Evolutionary conservation across 2,329 filamentous ascomycete genomes (phyloP).

Genomic region (Daldinia eschscholtzii): DNA sequence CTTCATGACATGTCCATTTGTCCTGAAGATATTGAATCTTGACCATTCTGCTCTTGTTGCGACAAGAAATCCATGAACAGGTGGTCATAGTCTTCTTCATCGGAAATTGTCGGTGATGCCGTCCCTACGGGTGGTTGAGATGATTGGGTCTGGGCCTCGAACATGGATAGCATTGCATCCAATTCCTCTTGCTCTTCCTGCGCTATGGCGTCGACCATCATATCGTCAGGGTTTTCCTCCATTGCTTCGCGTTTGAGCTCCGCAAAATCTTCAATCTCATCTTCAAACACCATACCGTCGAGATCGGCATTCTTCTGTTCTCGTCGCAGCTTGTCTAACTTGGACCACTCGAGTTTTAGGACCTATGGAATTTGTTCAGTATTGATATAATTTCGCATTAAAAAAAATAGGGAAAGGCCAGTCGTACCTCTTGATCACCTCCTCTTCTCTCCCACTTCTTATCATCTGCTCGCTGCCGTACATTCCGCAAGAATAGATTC

Average conservation of each 20-base stretch:
- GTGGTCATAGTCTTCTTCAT: constrained; percentile 72
- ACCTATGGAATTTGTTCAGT: constrained; percentile 47
- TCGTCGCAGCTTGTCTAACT: constrained; percentile 55
- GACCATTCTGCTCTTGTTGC: constrained; percentile 51
- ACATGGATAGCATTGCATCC: constrained; percentile 67
- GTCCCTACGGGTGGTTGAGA: constrained; percentile 35
- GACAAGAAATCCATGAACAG: constrained; percentile 75
- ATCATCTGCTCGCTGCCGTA: constrained; percentile 71
- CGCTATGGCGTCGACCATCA: constrained; percentile 66
- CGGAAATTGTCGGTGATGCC: constrained; percentile 56
- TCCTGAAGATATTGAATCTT: constrained; percentile 51
- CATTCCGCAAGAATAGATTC: constrained; percentile 76
- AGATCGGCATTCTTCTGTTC: constrained; percentile 57
- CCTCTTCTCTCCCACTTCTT: constrained; percentile 70
- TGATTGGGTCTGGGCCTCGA: constrained; percentile 53
- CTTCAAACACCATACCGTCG: constrained; percentile 60
- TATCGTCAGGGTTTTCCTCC: constrained; percentile 57
- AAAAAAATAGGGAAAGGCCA: neutral
- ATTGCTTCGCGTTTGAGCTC: constrained; percentile 50
- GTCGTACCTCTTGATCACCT: constrained; percentile 69
- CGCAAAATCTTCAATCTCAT: constrained; percentile 66
- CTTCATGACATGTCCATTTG: constrained; percentile 63
- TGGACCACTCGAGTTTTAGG: constrained; percentile 59
- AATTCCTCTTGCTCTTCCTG: constrained; percentile 68
- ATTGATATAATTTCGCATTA: neutral